phyloP scores from a whole-genome alignment of 768 basidiomycete species.

The Termitomyces sp. region DNA sequence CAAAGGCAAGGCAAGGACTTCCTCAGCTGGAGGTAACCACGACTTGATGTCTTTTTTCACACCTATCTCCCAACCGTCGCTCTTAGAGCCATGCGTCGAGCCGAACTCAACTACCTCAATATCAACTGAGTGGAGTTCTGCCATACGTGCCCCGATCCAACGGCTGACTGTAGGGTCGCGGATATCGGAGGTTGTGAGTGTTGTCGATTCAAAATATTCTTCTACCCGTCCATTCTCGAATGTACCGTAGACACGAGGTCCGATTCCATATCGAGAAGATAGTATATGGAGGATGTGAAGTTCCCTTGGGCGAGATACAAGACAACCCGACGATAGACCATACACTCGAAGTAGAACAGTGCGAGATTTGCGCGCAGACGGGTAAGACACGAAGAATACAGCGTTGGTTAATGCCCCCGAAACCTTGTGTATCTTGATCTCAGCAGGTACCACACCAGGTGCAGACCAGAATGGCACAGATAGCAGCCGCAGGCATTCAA shows the following conservation, averaged over 20 bases:
- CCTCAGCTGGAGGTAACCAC: slow-evolving; percentile 68
- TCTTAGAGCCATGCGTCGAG: slow-evolving; percentile 28
- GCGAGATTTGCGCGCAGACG: slow-evolving; percentile 36
- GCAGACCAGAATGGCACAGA: slow-evolving; percentile 56
- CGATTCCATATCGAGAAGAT: slow-evolving; percentile 82
- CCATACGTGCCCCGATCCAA: slow-evolving; percentile 93
- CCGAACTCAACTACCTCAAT: slow-evolving; percentile 57
- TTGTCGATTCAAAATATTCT: slow-evolving; percentile 88
- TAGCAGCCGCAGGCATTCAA: slow-evolving; percentile 50
- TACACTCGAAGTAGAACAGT: slow-evolving; percentile 90
- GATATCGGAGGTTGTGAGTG: slow-evolving; percentile 73
- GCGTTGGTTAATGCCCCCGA: slow-evolving; percentile 94
- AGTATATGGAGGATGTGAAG: slow-evolving; percentile 85
- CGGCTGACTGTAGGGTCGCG: slow-evolving; percentile 69
- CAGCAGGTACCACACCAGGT: slow-evolving; percentile 35
- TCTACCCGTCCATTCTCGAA: slow-evolving; percentile 95
- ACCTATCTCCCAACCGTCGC: slow-evolving; percentile 49
- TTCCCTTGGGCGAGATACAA: slow-evolving; percentile 87
- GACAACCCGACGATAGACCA: slow-evolving; percentile 76
- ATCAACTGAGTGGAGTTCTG: slow-evolving; percentile 92
- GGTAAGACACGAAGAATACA: slow-evolving; percentile 91
- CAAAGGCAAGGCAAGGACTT: slow-evolving; percentile 63
- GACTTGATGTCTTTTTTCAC: slow-evolving; percentile 60
- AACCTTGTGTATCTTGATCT: slow-evolving; percentile 67
- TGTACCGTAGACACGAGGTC: slow-evolving; percentile 89